phyloP scores from a whole-genome alignment of 495 filamentous ascomycete genomes.

The Trichoderma orchidacearum region DNA sequence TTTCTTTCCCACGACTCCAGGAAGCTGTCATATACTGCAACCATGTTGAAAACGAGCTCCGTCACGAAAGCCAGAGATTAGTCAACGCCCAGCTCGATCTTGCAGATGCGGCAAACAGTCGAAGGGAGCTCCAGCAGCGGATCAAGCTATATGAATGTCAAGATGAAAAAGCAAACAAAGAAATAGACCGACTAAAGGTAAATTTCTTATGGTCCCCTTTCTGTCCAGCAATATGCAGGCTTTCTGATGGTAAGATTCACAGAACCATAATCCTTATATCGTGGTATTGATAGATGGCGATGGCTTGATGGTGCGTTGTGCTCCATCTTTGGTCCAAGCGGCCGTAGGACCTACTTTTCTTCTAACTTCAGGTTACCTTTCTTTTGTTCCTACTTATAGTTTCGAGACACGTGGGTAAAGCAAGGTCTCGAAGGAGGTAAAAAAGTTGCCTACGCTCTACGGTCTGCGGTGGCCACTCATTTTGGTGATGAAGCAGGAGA shows the following conservation, averaged over 20 bases:
- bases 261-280: slow-evolving; percentile 68
- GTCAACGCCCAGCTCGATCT: slow-evolving; percentile 26
- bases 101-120: slow-evolving; percentile 20
- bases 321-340: background rate
- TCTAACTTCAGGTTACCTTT: background rate
- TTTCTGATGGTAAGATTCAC: background rate
- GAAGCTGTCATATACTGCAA: slow-evolving; percentile 29
- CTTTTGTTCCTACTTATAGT: slow-evolving; percentile 23
- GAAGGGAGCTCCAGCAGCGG: slow-evolving; percentile 29
- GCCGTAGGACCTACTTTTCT: too few relatives aligned
- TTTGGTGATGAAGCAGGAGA: slow-evolving; percentile 29
- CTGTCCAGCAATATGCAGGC: background rate
- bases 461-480: slow-evolving; percentile 35
- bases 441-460: slow-evolving; percentile 51
- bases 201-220: background rate
- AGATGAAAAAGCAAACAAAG: slow-evolving; percentile 1
- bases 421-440: slow-evolving; percentile 58
- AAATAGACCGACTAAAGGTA: background rate
- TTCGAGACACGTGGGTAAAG: slow-evolving; percentile 49
- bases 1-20: too few relatives aligned
- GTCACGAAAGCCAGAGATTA: slow-evolving; percentile 21
- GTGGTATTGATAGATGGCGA: slow-evolving; percentile 67
- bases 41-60: slow-evolving; percentile 16
- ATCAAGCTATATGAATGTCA: slow-evolving; percentile 19
- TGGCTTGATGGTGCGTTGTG: slow-evolving; percentile 46